Conservation (phyloP, 2,329 filamentous ascomycete genomes). For the Erysiphe pisi region DNA sequence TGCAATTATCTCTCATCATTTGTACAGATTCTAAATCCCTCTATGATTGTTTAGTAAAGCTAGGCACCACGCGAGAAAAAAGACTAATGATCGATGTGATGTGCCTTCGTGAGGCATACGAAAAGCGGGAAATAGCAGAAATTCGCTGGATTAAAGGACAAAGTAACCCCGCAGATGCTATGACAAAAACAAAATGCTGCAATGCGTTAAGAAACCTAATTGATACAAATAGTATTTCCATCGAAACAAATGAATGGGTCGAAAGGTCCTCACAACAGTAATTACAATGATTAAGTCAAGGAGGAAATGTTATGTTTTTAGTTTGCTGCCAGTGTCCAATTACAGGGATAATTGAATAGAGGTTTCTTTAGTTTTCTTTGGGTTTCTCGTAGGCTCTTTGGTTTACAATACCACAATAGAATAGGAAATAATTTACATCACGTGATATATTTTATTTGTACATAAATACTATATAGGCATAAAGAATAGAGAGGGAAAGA, state of each 20-base stretch:
- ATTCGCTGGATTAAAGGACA: conserved; percentile 8
- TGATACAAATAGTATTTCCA: neutral
- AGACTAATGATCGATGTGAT: neutral
- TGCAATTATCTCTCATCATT: neutral
- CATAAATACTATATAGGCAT: neutral
- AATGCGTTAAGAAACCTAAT: neutral
- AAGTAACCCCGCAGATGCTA: neutral
- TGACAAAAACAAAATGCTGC: neutral
- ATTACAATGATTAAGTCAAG: neutral
- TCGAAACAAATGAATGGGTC: neutral
- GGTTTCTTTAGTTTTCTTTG: neutral
- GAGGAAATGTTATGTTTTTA: neutral
- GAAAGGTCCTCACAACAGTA: neutral
- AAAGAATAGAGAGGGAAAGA: neutral
- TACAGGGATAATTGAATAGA: neutral
- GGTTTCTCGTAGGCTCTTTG: no score
- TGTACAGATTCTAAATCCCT: conserved; percentile 17
- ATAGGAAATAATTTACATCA: neutral
- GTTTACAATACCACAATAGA: neutral
- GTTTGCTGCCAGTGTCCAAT: conserved; percentile 13
- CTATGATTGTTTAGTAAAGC: conserved; percentile 18
- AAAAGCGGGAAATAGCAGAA: conserved; percentile 16
- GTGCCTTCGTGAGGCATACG: conserved; percentile 3
- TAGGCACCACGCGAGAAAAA: conserved; percentile 25
- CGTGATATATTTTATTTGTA: neutral